These are phyloP conservation scores for Fusarium nurragi DNA, from an alignment of 2,329 filamentous ascomycete genomes.

Conservation along the genomic window DNA sequence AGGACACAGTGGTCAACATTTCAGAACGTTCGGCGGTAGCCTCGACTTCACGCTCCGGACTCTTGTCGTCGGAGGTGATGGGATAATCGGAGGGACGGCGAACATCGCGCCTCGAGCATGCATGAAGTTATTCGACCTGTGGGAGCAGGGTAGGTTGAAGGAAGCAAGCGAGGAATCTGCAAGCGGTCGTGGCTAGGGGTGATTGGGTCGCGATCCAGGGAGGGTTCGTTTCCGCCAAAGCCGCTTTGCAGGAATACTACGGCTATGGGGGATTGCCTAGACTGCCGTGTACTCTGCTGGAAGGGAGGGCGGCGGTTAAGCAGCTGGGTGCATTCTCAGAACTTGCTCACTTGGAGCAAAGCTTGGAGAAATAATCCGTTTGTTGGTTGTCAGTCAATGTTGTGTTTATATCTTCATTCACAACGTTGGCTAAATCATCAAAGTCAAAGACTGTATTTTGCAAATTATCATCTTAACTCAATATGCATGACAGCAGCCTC, in stretches of 20 bases:
- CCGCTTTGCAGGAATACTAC: conserved; percentile 68
- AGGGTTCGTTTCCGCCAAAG: conserved; percentile 75
- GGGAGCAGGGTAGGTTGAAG: conserved; percentile 63
- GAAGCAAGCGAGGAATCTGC: conserved; percentile 71
- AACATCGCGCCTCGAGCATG: conserved; percentile 76
- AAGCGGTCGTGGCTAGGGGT: conserved; percentile 70
- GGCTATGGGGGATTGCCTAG: conserved; percentile 71
- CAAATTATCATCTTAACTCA: too few relatives aligned
- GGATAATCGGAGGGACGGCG: conserved; percentile 75
- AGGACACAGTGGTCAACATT: conserved; percentile 53
- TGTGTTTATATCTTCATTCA: too few relatives aligned
- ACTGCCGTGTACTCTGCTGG: conserved; percentile 26
- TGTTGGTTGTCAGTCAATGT: too few relatives aligned
- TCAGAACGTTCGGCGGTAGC: conserved; percentile 77
- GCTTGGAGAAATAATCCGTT: background rate
- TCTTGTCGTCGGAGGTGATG: conserved; percentile 73
- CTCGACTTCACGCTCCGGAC: conserved; percentile 80
- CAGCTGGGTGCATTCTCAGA: conserved; percentile 41
- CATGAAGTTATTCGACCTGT: conserved; percentile 68
- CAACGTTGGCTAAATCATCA: too few relatives aligned
- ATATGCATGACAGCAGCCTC: too few relatives aligned
- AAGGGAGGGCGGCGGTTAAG: conserved; percentile 35
- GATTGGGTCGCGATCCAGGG: conserved; percentile 77
- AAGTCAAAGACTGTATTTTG: too few relatives aligned
- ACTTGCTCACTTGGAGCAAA: conserved; percentile 35